Base-by-base conservation (phyloP, 1,284 basidiomycete genomes). In the Ganoderma sp. region DNA sequence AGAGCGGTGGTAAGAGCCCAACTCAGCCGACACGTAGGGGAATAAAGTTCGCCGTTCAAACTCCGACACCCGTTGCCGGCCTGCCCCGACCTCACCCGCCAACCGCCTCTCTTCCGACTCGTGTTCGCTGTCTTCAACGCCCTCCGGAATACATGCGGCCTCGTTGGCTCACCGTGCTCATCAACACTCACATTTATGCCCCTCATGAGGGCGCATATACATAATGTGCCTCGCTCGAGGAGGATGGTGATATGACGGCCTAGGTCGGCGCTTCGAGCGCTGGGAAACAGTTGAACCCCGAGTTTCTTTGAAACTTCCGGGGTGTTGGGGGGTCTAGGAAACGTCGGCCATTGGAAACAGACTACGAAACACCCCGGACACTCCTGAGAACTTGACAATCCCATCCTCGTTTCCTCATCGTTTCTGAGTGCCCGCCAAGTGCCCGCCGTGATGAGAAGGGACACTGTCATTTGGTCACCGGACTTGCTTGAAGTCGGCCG, bases 71-170 rank as follows among this genome's bases (percentile, higher is more conserved):
- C 73, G 73, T 71, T 72, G 75, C 78, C 78, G 78, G 76, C 76
- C 77, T 77, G 67, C 72, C 75, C 78, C 78, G 78, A 79, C 66
- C 39, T n/a, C 57, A 45, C 41, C 68, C 70, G 67, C 61, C 67
- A 62, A 48, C 58, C 66, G 42, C 68, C 12, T 64, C 50, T 61
- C 39, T 50, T 57, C 69, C 66, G 69, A 59, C 69, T 43, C 68
- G 61, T 69, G 25, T 48, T 43, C 25, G 39, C 54, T 34, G 37
- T 48, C 93, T 96, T 75, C 84, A 95, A 72, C 94, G 93, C 75
- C 82, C 96, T 56, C 45, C 15, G 28, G 45, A 43, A 39, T 62
- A 19, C 43, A 57, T 48, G 60, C 43, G 42, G 25, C 41, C 56
- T 17, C 57, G n/a, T 58, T 56, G 32, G 32, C 5, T 32, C 32